A percentile compares a stretch with the other conserved stretches of the same genome.
Conservation (phyloP, 2,329 filamentous ascomycete genomes). For the Boeremia exigua region DNA sequence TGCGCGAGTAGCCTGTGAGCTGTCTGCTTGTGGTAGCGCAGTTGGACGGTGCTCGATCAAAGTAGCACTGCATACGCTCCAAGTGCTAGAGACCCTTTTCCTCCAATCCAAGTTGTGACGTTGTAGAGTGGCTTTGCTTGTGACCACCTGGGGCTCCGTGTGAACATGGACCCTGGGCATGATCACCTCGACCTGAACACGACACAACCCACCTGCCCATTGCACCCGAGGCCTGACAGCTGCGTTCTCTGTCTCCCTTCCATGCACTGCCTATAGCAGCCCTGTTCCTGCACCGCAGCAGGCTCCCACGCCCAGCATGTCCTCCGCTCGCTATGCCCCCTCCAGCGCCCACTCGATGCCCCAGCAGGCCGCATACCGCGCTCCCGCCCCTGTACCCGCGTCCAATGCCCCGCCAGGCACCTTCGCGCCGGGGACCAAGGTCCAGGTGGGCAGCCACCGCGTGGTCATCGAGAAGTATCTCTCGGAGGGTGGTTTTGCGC, state of each 20-base stretch:
- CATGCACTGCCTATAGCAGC: conserved; percentile 43
- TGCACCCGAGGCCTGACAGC: conserved; percentile 18
- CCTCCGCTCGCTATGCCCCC: conserved; percentile 48
- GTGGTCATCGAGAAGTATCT: conserved; percentile 97
- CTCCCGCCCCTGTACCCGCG: conserved; percentile 35
- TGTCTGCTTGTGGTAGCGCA: background rate
- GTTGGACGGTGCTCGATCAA: no score
- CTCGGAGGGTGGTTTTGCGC: conserved; percentile 96
- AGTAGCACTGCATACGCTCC: background rate
- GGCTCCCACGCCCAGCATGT: conserved; percentile 46
- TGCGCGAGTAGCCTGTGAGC: background rate
- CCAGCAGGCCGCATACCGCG: conserved; percentile 46
- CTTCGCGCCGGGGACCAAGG: conserved; percentile 92
- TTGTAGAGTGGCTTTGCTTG: conserved; percentile 37
- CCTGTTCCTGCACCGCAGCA: conserved; percentile 43
- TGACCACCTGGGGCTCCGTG: conserved; percentile 24
- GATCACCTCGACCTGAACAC: conserved; percentile 28
- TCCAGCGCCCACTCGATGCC: conserved; percentile 42
- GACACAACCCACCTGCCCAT: conserved; percentile 21
- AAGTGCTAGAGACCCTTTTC: background rate
- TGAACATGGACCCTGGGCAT: conserved; percentile 20
- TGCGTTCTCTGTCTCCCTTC: conserved; percentile 17
- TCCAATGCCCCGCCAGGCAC: conserved; percentile 67
- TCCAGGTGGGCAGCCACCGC: conserved; percentile 90
- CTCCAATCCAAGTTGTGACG: conserved; percentile 24